Evolutionary conservation across 2,329 filamentous ascomycete genomes (phyloP).

Genomic region (Pseudogymnoascus sp.): DNA sequence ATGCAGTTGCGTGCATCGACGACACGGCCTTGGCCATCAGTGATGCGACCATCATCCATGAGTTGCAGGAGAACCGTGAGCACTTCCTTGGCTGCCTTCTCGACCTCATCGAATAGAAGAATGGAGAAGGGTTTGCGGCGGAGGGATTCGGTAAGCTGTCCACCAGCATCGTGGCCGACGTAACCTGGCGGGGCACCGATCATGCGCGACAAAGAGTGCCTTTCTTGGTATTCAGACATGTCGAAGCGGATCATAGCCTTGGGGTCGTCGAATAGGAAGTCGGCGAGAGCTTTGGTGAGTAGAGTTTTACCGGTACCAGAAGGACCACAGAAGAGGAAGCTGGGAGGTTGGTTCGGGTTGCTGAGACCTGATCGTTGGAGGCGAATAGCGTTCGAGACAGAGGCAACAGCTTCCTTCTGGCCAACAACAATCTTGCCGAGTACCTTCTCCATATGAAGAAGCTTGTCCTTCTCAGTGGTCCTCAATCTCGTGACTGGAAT

Average conservation of each 20-base stretch:
- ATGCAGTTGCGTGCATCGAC: conserved; percentile 97
- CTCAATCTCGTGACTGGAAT: conserved; percentile 92
- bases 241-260: conserved; percentile 99
- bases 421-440: conserved; percentile 81
- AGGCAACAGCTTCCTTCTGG: conserved; percentile 85
- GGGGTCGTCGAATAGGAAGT: conserved; percentile 95
- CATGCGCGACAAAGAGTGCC: conserved; percentile 91
- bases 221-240: conserved; percentile 99
- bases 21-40: conserved; percentile 90
- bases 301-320: conserved; percentile 98
- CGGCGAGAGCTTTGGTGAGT: conserved; percentile 90
- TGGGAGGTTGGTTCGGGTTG: conserved; percentile 95
- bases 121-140: conserved; percentile 96
- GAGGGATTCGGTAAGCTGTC: conserved; percentile 89
- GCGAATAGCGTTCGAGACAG: conserved; percentile 92
- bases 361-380: conserved; percentile 87
- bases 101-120: conserved; percentile 92
- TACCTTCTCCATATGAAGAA: conserved; percentile 92
- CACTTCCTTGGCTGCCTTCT: conserved; percentile 97
- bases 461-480: conserved; percentile 95
- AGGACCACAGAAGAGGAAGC: conserved; percentile 97
- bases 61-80: conserved; percentile 96
- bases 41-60: conserved; percentile 98
- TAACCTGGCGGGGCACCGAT: conserved; percentile 97
- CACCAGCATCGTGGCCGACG: conserved; percentile 91